Conservation (phyloP, 169 alveolate genomes). For the Besnoitia besnoiti region DNA sequence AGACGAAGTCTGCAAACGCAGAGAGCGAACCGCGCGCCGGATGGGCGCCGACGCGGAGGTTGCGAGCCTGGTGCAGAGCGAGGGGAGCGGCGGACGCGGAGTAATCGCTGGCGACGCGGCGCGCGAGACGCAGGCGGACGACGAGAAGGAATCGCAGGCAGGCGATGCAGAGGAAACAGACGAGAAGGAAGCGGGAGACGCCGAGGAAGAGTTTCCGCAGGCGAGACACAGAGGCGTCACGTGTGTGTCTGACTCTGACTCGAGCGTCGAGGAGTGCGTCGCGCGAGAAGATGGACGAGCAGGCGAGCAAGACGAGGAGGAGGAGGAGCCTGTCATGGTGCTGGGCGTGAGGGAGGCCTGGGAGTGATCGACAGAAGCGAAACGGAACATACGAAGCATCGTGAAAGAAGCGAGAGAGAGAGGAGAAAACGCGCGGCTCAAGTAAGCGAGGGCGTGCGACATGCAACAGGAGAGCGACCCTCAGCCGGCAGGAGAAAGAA, state of each 20-base stretch:
- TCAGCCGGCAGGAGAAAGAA: no score
- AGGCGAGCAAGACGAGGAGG: background rate
- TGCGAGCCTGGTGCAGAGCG: background rate
- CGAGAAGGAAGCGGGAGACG: background rate
- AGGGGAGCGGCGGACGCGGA: no score
- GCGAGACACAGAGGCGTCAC: background rate
- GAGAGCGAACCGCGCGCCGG: background rate
- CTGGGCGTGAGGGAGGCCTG: no score
- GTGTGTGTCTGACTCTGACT: no score
- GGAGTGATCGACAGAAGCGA: background rate
- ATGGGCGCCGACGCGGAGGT: background rate
- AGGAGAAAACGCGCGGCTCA: no score
- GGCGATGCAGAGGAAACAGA: background rate
- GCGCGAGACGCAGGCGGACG: background rate
- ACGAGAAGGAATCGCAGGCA: background rate
- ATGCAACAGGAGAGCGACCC: no score
- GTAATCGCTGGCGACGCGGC: no score
- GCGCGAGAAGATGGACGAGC: background rate
- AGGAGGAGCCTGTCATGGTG: background rate
- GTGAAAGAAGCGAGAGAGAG: no score
- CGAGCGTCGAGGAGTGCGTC: no score
- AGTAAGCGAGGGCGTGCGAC: no score
- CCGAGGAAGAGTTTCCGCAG: background rate
- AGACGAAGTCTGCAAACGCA: background rate
- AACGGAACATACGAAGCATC: background rate